A percentile compares a stretch with the other conserved stretches of the same genome.
Conservation (phyloP, 495 filamentous ascomycete genomes). For the Penicillium pulvis region DNA sequence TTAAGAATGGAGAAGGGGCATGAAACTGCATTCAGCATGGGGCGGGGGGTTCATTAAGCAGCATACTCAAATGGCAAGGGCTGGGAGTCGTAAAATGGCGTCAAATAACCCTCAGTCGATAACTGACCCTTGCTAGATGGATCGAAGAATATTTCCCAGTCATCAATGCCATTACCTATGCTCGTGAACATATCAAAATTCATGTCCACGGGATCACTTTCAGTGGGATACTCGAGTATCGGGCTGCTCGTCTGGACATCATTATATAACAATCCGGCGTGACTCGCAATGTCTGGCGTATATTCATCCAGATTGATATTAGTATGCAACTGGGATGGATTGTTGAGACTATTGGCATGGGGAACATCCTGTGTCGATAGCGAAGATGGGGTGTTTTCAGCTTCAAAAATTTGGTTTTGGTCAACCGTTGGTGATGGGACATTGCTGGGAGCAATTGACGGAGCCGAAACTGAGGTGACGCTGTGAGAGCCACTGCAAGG, state of each 20-base stretch:
- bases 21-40: not conserved
- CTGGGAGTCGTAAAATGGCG: not conserved
- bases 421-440: not conserved
- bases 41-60: not conserved
- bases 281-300: not conserved
- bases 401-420: not conserved
- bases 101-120: not conserved
- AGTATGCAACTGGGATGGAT: not conserved
- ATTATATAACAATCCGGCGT: not conserved
- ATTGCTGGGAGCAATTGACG: not conserved
- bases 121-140: not conserved
- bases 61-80: not conserved
- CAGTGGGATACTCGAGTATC: not conserved
- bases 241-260: not conserved
- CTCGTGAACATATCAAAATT: not conserved
- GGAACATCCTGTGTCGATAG: not conserved
- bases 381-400: not conserved
- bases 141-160: not conserved
- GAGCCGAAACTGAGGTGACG: not conserved
- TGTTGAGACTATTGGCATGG: not conserved
- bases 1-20: not conserved
- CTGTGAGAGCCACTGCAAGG: not conserved
- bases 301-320: not conserved
- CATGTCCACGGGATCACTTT: not conserved
- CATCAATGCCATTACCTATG: not conserved